Evolutionary conservation across 495 filamentous ascomycete species (phyloP).

Genomic region (Talaromyces borbonicus): DNA sequence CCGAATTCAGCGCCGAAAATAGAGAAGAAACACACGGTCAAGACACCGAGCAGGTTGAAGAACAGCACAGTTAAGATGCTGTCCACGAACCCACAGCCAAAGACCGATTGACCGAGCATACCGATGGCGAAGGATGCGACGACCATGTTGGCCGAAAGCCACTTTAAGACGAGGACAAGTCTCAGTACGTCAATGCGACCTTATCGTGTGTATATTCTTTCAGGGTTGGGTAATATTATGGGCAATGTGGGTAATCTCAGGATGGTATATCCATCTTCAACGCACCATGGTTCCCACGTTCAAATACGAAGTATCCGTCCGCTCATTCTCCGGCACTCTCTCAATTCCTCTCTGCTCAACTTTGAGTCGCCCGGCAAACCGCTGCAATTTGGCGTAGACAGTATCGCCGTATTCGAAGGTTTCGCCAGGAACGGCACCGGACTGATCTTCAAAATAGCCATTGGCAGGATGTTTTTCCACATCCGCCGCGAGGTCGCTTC

Average conservation of each 20-base stretch:
- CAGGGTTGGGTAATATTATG: too few relatives aligned
- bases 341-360: constrained; percentile 76
- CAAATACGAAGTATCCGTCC: constrained; percentile 53
- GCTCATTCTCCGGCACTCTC: constrained; percentile 65
- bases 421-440: constrained; percentile 50
- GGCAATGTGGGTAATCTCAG: too few relatives aligned
- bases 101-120: constrained; percentile 56
- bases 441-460: constrained; percentile 37
- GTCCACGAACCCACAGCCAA: constrained; percentile 64
- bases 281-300: constrained; percentile 70
- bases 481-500: constrained; percentile 18
- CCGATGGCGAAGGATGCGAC: constrained; percentile 76
- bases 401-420: constrained; percentile 53
- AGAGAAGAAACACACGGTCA: constrained; percentile 71
- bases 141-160: constrained; percentile 78
- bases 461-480: constrained; percentile 33
- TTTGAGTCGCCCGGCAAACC: constrained; percentile 56
- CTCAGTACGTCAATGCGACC: background rate
- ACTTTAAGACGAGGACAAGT: constrained; percentile 35
- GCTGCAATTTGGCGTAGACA: constrained; percentile 56
- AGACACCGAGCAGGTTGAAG: constrained; percentile 65
- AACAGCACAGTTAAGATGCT: constrained; percentile 68
- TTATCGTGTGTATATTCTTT: too few relatives aligned
- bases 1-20: constrained; percentile 72
- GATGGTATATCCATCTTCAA: constrained; percentile 11